phyloP scores from a whole-genome alignment of 371 early-diverging fungal species.

The Mortierella sp. region DNA sequence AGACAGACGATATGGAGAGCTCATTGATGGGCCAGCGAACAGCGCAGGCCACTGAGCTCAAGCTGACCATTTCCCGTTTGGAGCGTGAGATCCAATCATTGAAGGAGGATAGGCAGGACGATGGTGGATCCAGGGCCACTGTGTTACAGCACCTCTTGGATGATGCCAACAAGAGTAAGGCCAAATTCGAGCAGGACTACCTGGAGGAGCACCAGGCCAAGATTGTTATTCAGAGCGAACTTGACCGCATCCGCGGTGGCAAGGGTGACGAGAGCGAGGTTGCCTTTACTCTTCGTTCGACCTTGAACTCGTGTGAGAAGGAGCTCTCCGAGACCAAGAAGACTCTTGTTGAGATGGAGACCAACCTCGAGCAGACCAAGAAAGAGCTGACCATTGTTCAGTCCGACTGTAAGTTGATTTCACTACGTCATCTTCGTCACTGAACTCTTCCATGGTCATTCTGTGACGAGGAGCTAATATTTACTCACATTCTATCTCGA shows the following conservation, averaged over 20 bases:
- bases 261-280: conserved; percentile 62
- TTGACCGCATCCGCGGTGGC: conserved; percentile 71
- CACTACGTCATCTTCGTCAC: background rate
- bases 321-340: conserved; percentile 61
- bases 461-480: background rate
- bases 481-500: background rate
- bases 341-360: conserved; percentile 61
- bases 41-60: conserved; percentile 58
- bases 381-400: conserved; percentile 58
- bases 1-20: conserved; percentile 46
- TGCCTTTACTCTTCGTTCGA: conserved; percentile 47
- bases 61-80: conserved; percentile 79
- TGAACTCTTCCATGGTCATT: background rate
- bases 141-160: conserved; percentile 80
- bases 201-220: conserved; percentile 77
- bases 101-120: conserved; percentile 69
- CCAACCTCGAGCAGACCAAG: conserved; percentile 60
- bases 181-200: conserved; percentile 83
- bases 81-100: conserved; percentile 81
- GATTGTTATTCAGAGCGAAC: conserved; percentile 80
- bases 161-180: conserved; percentile 79
- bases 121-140: conserved; percentile 64
- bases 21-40: conserved; percentile 40
- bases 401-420: conserved; percentile 52
- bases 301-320: conserved; percentile 57